phyloP scores from a whole-genome alignment of 768 basidiomycete genomes.

The Boletus patriciae region DNA sequence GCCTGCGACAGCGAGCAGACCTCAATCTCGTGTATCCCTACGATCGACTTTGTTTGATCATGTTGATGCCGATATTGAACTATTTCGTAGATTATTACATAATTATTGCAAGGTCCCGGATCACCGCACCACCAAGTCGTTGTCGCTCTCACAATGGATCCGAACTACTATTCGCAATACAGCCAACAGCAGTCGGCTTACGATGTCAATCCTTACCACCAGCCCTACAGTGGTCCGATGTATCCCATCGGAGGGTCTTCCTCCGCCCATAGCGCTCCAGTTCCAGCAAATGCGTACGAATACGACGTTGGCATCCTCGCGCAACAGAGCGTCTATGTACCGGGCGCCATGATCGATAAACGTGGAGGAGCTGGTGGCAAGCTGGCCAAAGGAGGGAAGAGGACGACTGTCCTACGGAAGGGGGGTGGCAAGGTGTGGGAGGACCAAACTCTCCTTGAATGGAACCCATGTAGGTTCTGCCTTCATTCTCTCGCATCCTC shows the following conservation, averaged over 20 bases:
- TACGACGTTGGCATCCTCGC: constrained; percentile 90
- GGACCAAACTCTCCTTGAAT: constrained; percentile 94
- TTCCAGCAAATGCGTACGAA: constrained; percentile 88
- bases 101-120: neutral
- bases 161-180: constrained; percentile 50
- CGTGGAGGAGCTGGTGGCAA: constrained; percentile 84
- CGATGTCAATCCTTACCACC: constrained; percentile 81
- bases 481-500: neutral
- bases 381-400: constrained; percentile 85
- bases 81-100: constrained; percentile 14
- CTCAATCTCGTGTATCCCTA: constrained; percentile 7
- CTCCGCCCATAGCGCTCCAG: constrained; percentile 69
- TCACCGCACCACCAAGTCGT: neutral
- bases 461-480: constrained; percentile 83
- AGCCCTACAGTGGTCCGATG: constrained; percentile 74
- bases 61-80: constrained; percentile 35
- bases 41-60: constrained; percentile 25
- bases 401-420: constrained; percentile 91
- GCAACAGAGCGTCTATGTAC: constrained; percentile 90
- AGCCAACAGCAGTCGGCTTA: constrained; percentile 51
- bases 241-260: constrained; percentile 65
- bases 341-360: constrained; percentile 88
- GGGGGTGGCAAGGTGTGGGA: constrained; percentile 98
- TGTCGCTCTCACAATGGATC: constrained; percentile 25
- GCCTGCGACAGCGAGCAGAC: constrained; percentile 30